These are phyloP conservation scores for Candida vartiovaarae DNA, from an alignment of 805 yeast genomes.

Conservation along the genomic window DNA sequence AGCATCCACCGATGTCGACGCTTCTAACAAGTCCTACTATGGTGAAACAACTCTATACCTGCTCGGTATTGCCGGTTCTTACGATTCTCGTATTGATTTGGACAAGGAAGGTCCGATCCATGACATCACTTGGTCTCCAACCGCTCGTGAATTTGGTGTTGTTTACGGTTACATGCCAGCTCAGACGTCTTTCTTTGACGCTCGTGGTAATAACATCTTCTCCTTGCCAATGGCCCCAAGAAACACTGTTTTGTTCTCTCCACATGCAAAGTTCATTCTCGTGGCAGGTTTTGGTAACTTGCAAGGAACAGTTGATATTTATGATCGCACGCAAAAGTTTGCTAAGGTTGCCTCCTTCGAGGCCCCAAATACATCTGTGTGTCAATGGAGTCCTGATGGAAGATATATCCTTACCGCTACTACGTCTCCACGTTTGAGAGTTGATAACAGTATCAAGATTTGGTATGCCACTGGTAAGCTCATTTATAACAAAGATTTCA, in stretches of 20 bases:
- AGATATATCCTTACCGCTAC: constrained; percentile 91
- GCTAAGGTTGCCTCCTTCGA: constrained; percentile 72
- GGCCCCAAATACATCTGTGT: constrained; percentile 92
- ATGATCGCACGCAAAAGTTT: constrained; percentile 86
- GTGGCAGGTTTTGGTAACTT: constrained; percentile 98
- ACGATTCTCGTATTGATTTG: constrained; percentile 80
- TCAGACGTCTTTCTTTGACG: constrained; percentile 87
- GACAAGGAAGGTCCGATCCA: constrained; percentile 96
- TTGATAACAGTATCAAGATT: constrained; percentile 88
- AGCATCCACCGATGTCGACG: constrained; percentile 93
- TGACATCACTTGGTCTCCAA: constrained; percentile 96
- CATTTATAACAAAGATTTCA: constrained; percentile 69
- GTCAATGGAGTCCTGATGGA: constrained; percentile 98
- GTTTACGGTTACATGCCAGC: constrained; percentile 98
- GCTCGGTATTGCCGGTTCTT: constrained; percentile 87
- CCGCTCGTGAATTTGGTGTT: constrained; percentile 94
- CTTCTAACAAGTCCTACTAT: constrained; percentile 88
- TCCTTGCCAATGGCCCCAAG: constrained; percentile 81
- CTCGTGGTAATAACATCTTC: constrained; percentile 83
- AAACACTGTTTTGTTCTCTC: constrained; percentile 87
- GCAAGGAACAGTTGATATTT: constrained; percentile 92
- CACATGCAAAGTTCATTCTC: constrained; percentile 84
- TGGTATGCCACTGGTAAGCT: constrained; percentile 91
- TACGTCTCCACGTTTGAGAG: constrained; percentile 93
- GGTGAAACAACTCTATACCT: constrained; percentile 93